Evolutionary conservation across 2,329 filamentous ascomycete species (phyloP).

Genomic region (Monilinia fructigena): DNA sequence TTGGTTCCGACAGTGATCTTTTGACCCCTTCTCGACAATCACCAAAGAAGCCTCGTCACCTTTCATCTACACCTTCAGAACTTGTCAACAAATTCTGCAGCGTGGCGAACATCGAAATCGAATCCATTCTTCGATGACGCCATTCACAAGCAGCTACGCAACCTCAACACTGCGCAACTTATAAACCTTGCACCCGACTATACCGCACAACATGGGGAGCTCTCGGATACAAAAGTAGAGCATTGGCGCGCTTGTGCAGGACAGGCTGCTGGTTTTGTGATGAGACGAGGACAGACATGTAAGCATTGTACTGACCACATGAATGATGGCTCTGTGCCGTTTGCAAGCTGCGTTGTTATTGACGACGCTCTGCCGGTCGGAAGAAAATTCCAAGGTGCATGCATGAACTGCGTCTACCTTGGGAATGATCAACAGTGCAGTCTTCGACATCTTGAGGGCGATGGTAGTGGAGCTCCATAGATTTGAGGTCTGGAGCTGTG

Average conservation of each 20-base stretch:
- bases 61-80: background rate
- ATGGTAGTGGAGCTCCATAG: background rate
- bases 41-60: conserved; percentile 6
- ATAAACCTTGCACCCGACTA: background rate
- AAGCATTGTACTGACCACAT: background rate
- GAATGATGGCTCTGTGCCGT: background rate
- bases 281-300: background rate
- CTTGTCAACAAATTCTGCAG: conserved; percentile 10
- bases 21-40: background rate
- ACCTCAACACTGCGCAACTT: background rate
- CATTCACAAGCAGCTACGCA: background rate
- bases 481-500: background rate
- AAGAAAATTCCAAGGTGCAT: background rate
- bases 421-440: conserved; percentile 13
- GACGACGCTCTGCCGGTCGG: background rate
- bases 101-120: background rate
- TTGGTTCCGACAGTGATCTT: background rate
- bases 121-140: conserved; percentile 10
- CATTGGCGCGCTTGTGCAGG: conserved; percentile 18
- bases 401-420: conserved; percentile 15
- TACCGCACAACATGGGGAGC: background rate
- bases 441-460: background rate
- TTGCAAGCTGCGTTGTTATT: conserved; percentile 8
- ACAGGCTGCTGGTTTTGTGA: conserved; percentile 4
- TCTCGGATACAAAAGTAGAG: conserved; percentile 1